Percentiles rank a stretch among this genome's conserved stretches.
phyloP scores from a whole-genome alignment of 192 early-diverging fungal species.

The Phlyctochytrium planicorne region DNA sequence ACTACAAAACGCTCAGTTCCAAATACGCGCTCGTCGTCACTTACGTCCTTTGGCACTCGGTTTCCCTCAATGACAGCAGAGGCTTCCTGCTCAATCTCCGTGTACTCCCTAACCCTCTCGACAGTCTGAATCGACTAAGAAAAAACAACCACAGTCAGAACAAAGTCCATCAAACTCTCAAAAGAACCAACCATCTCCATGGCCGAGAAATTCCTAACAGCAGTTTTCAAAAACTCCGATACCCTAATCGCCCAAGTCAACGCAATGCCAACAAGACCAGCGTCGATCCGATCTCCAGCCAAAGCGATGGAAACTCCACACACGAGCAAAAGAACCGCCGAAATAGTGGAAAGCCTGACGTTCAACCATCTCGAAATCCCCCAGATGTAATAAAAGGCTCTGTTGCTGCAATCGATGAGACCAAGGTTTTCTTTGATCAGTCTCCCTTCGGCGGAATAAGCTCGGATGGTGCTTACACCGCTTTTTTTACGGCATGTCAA shows the following conservation, averaged over 20 bases:
- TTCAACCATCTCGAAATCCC: slow-evolving; percentile 60
- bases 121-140: slow-evolving; percentile 40
- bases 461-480: slow-evolving; percentile 50
- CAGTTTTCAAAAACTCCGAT: slow-evolving; percentile 43
- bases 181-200: slow-evolving; percentile 61
- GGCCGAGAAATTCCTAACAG: slow-evolving; percentile 43
- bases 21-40: not conserved
- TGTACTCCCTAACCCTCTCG: slow-evolving; percentile 87
- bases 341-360: slow-evolving; percentile 63
- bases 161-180: not conserved
- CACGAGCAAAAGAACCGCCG: slow-evolving; percentile 49
- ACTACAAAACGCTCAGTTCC: slow-evolving; percentile 10
- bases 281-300: slow-evolving; percentile 42
- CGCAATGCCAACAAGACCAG: slow-evolving; percentile 79
- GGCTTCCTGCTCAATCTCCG: slow-evolving; percentile 73
- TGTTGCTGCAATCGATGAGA: slow-evolving; percentile 62
- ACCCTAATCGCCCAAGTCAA: slow-evolving; percentile 78
- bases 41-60: slow-evolving; percentile 31
- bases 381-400: slow-evolving; percentile 79
- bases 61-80: slow-evolving; percentile 64
- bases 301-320: slow-evolving; percentile 50
- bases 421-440: slow-evolving; percentile 54
- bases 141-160: too few species aligned
- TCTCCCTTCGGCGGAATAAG: slow-evolving; percentile 57
- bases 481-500: not conserved